These are phyloP conservation scores for Penicillium odoratum DNA, from an alignment of 495 filamentous ascomycete species.

Conservation along the genomic window DNA sequence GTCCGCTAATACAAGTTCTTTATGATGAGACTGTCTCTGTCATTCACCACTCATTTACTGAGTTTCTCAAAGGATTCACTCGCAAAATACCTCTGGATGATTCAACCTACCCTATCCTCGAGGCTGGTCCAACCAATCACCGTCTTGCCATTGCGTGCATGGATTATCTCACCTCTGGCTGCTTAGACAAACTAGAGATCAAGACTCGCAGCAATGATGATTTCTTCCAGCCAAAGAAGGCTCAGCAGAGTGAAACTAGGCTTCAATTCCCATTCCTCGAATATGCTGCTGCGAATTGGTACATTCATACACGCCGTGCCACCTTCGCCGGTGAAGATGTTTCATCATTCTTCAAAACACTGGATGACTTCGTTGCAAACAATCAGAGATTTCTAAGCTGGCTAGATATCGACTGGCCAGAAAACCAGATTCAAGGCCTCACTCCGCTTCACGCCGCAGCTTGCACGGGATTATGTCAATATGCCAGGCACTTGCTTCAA, in stretches of 20 bases:
- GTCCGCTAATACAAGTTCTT: conserved; percentile 51
- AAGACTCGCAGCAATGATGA: conserved; percentile 7
- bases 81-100: background rate
- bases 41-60: conserved; percentile 57
- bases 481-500: conserved; percentile 15
- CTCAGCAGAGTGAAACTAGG: conserved; percentile 1
- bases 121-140: conserved; percentile 13
- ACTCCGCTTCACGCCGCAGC: conserved; percentile 24
- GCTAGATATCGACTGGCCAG: conserved; percentile 20
- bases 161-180: conserved; percentile 19
- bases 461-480: conserved; percentile 16
- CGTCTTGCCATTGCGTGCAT: conserved; percentile 18
- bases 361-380: conserved; percentile 14
- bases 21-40: conserved; percentile 50
- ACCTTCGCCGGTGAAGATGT: conserved; percentile 8
- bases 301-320: conserved; percentile 14
- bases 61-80: conserved; percentile 38
- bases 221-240: background rate
- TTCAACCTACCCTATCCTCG: background rate
- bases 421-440: conserved; percentile 2
- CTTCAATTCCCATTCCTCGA: conserved; percentile 24
- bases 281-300: conserved; percentile 25
- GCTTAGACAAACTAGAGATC: conserved; percentile 15
- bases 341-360: conserved; percentile 9
- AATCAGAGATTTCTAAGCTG: conserved; percentile 12